These are phyloP conservation scores for Melanomma pulvis-pyrius DNA, from an alignment of 495 filamentous ascomycete species.

Conservation along the genomic window DNA sequence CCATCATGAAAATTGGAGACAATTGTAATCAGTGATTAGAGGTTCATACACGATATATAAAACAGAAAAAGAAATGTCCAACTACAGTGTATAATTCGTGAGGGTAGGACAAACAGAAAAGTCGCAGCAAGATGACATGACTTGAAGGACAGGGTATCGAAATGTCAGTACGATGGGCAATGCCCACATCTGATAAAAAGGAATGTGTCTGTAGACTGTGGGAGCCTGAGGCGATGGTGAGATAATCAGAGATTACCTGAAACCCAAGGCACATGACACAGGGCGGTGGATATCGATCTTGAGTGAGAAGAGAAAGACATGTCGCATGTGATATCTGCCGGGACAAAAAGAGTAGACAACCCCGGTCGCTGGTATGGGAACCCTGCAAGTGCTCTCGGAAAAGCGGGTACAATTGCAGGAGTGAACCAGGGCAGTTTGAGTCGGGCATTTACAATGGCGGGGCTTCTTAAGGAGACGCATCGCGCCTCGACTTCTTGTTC, in stretches of 20 bases:
- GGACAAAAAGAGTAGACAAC: slow-evolving; percentile 20
- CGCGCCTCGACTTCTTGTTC: slow-evolving; percentile 40
- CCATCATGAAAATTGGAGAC: slow-evolving; percentile 1
- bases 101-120: neutral
- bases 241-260: slow-evolving; percentile 3
- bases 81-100: neutral
- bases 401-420: slow-evolving; percentile 25
- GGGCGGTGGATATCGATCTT: slow-evolving; percentile 3
- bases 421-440: slow-evolving; percentile 24
- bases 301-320: neutral
- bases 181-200: neutral
- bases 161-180: neutral
- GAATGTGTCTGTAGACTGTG: neutral
- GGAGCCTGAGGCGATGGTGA: neutral
- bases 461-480: slow-evolving; percentile 38
- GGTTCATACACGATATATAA: neutral
- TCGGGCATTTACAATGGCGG: slow-evolving; percentile 8
- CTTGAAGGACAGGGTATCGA: slow-evolving; percentile 17
- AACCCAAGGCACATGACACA: slow-evolving; percentile 16
- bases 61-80: neutral
- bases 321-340: slow-evolving; percentile 14
- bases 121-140: slow-evolving; percentile 9
- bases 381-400: slow-evolving; percentile 22
- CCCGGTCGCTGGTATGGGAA: slow-evolving; percentile 25
- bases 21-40: neutral